Base-by-base conservation (phyloP, 202 grass and related monocot genomes). In the Brachypodium distachyon region DNA sequence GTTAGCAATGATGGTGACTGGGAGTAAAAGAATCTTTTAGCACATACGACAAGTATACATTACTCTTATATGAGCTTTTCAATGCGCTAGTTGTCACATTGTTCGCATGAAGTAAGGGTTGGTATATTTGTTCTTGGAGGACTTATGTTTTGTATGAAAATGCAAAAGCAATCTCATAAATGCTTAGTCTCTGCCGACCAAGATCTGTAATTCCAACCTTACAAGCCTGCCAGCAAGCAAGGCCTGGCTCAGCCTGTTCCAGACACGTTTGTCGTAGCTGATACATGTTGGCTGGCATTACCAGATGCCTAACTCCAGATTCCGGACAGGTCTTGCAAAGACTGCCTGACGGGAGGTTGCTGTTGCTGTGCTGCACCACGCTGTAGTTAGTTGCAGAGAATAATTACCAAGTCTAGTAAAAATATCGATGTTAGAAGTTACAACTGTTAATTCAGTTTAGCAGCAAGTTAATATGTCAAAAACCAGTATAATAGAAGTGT, bases 181-280 rank as follows among this genome's bases (percentile, higher is more conserved):
- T 61, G 16, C 58, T 36, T 61, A 34, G 16, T 36, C 3, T 14
- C 12, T 42, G 12, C 21, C 23, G 37, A 54, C 25, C 51, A 42
- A 66, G 62, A 25, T 66, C 12, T 40, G 22, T 26, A 42, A 42
- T 12, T 42, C 10, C 38, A 27, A 66, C 38, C 16, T 42, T 66
- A 14, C 70, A 84, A 27, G 38, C 33, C 43, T 56, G 41, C 18
- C 42, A 57, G 60, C 39, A 77, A 67, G 65, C 64, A 82, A 41
- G 55, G 27, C 13, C 38, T 61, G 69, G 26, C 58, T 70, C 46
- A 53, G 2, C 28, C 48, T 65, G 27, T 13, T 50, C 26, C 39
- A 57, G 43, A 70, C 36, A 39, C 39, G 33, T 21, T 38, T 39
- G 60, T 39, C 60, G 37, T 63, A 63, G 36, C 43, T 70, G n/a